phyloP scores from a whole-genome alignment of 768 basidiomycete genomes.

The Lentinula aciculospora region DNA sequence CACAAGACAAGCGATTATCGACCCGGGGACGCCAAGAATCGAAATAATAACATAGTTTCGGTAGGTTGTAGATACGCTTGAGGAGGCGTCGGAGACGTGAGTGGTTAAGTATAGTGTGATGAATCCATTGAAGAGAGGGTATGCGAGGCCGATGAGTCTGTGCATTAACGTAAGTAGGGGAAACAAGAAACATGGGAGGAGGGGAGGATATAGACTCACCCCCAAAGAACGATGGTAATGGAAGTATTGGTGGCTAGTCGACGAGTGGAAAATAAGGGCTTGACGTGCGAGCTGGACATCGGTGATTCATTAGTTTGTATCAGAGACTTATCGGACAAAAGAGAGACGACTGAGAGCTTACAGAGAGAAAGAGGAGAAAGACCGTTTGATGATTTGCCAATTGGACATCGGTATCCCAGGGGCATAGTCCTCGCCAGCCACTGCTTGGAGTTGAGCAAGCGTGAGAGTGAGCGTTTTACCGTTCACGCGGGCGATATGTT shows the following conservation, averaged over 20 bases:
- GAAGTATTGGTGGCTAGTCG: constrained; percentile 39
- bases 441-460: constrained; percentile 33
- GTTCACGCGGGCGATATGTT: constrained; percentile 43
- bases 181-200: neutral
- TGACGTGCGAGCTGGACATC: constrained; percentile 37
- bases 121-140: constrained; percentile 48
- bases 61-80: constrained; percentile 27
- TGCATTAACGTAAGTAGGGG: constrained; percentile 11
- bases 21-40: constrained; percentile 40
- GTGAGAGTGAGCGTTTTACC: constrained; percentile 39
- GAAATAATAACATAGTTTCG: constrained; percentile 47
- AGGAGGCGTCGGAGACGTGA: constrained; percentile 19
- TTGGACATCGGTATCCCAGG: constrained; percentile 21
- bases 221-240: constrained; percentile 46
- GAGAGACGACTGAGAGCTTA: too few species aligned
- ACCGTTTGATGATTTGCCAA: constrained; percentile 22
- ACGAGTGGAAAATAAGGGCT: constrained; percentile 40
- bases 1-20: constrained; percentile 36
- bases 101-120: constrained; percentile 41
- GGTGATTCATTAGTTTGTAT: neutral
- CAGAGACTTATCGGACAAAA: too few species aligned
- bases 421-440: constrained; percentile 16
- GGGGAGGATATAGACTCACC: constrained; percentile 22
- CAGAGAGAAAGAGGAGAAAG: constrained; percentile 36
- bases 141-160: constrained; percentile 47